Conservation (phyloP, 108 stramenopile species). For the Pseudonitzschia pungens region DNA sequence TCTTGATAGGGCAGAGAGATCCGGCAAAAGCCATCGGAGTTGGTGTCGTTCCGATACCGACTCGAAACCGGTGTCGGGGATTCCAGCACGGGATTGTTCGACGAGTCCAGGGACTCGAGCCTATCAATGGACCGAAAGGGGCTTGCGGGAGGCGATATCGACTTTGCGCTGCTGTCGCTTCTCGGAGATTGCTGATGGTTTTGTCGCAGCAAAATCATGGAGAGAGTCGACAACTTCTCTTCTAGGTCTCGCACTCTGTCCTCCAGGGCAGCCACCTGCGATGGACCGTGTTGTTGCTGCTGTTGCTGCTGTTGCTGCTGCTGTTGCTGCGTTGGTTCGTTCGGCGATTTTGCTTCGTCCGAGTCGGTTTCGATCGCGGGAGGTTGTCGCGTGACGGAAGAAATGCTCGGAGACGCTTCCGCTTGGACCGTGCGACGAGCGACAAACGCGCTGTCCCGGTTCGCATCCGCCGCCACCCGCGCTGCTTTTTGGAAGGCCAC, state of each 20-base stretch:
- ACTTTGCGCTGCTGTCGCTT: background rate
- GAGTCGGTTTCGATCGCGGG: background rate
- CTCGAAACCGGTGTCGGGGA: constrained; percentile 1
- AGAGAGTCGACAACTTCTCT: constrained; percentile 44
- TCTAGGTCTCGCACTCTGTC: constrained; percentile 54
- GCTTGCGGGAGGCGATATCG: constrained; percentile 13
- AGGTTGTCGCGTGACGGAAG: constrained; percentile 10
- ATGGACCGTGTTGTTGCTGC: background rate
- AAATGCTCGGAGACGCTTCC: background rate
- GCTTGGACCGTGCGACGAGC: background rate
- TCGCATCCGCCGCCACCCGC: background rate
- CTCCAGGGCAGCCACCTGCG: constrained; percentile 30
- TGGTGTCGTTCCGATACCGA: background rate
- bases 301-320: no score
- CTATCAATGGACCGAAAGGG: background rate
- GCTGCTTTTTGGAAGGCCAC: background rate
- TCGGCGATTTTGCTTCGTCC: background rate
- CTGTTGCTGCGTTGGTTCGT: background rate
- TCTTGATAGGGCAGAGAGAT: background rate
- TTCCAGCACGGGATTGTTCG: constrained; percentile 11
- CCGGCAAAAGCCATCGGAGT: background rate
- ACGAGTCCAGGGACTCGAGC: background rate
- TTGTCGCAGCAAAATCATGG: constrained; percentile 35
- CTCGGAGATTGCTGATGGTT: background rate
- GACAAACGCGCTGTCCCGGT: background rate